phyloP scores from a whole-genome alignment of 2,329 filamentous ascomycete genomes.

The Colletotrichum cuscutae region DNA sequence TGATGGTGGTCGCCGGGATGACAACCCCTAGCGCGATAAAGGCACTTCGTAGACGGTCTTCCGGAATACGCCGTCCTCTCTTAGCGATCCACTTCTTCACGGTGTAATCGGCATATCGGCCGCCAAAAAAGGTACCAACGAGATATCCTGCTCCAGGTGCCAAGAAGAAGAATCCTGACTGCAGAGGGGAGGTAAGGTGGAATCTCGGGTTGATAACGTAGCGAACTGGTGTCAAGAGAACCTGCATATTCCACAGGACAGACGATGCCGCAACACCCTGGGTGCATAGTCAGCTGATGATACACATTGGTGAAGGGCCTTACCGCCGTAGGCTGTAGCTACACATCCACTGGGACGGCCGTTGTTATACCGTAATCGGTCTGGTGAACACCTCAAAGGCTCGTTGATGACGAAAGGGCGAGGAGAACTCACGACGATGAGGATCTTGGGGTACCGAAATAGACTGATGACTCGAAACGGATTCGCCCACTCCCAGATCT shows the following conservation, averaged over 20 bases:
- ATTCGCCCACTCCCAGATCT: conserved; percentile 63
- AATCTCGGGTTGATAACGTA: conserved; percentile 79
- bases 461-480: conserved; percentile 72
- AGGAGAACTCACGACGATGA: conserved; percentile 53
- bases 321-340: not conserved
- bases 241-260: conserved; percentile 79
- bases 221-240: conserved; percentile 73
- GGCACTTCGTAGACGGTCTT: conserved; percentile 74
- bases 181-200: conserved; percentile 69
- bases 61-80: conserved; percentile 69
- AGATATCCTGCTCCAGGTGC: conserved; percentile 76
- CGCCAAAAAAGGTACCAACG: conserved; percentile 73
- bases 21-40: conserved; percentile 68
- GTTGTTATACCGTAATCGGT: too few relatives aligned
- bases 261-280: conserved; percentile 63
- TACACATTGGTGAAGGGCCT: not conserved
- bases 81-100: conserved; percentile 71
- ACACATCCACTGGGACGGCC: not conserved
- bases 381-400: not conserved
- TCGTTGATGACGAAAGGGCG: not conserved
- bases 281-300: not conserved
- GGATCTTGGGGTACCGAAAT: conserved; percentile 73
- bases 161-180: conserved; percentile 76
- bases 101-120: conserved; percentile 73
- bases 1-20: conserved; percentile 72